Percentiles rank a stretch among this genome's conserved stretches.
Evolutionary conservation across 164 flowering plant genomes (phyloP).

Genomic region (Echeveria elegans): DNA sequence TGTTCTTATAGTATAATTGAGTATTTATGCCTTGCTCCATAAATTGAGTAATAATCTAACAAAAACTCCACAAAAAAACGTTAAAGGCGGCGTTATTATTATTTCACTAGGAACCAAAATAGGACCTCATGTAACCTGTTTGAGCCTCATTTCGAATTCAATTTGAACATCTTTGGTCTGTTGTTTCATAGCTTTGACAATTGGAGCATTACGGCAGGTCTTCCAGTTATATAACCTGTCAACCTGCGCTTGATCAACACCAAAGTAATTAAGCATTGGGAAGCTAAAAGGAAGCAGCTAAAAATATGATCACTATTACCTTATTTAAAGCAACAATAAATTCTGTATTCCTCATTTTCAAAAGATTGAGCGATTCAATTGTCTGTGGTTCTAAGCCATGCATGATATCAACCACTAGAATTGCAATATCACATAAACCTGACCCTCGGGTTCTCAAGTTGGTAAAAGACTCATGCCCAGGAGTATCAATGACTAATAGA

Average conservation of each 20-base stretch:
- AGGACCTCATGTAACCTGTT: conserved; percentile 29
- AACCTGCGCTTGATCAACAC: conserved; percentile 35
- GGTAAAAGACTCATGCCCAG: conserved; percentile 94
- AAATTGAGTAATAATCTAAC: conserved; percentile 68
- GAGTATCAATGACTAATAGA: conserved; percentile 89
- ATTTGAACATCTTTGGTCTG: conserved; percentile 73
- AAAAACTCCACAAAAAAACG: conserved; percentile 2
- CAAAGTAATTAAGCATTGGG: conserved; percentile 8
- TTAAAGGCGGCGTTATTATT: background rate
- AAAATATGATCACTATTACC: conserved; percentile 26
- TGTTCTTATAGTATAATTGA: conserved; percentile 84
- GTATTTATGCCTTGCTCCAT: conserved; percentile 91
- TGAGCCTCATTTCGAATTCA: conserved; percentile 75
- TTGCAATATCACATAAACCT: conserved; percentile 94
- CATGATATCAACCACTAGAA: conserved; percentile 97
- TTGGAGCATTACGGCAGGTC: conserved; percentile 70
- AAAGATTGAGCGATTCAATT: conserved; percentile 87
- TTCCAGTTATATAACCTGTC: conserved; percentile 98
- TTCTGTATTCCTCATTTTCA: conserved; percentile 91
- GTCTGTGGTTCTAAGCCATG: conserved; percentile 98
- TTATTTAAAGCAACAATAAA: conserved; percentile 93
- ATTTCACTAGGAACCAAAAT: background rate
- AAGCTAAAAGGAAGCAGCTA: background rate
- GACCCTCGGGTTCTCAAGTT: conserved; percentile 96
- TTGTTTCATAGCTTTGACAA: conserved; percentile 64